Conservation (phyloP, 176 grass and related monocot species). For the Puya raimondii region DNA sequence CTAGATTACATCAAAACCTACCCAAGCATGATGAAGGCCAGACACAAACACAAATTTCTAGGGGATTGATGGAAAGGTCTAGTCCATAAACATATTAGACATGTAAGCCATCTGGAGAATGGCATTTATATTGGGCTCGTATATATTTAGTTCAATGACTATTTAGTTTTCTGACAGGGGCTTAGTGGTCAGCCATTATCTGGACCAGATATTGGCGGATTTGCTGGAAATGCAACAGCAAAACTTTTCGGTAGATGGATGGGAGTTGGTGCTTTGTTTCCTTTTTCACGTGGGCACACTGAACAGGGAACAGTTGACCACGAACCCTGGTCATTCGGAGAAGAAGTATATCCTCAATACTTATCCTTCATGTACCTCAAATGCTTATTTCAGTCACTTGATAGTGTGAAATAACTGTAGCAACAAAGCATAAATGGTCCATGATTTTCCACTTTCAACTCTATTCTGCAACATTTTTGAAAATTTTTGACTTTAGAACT, state of each 20-base stretch:
- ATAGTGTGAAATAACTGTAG: too few species aligned
- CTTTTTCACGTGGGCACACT: conserved; percentile 82
- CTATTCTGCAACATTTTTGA: too few species aligned
- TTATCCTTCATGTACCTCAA: neutral
- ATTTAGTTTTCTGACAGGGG: conserved; percentile 36
- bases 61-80: too few species aligned
- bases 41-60: too few species aligned
- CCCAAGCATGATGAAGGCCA: too few species aligned
- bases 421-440: too few species aligned
- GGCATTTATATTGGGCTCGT: neutral
- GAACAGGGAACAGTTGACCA: conserved; percentile 70
- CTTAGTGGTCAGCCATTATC: conserved; percentile 87
- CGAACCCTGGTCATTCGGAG: conserved; percentile 88
- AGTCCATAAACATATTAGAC: too few species aligned
- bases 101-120: too few species aligned
- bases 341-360: conserved; percentile 55
- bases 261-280: conserved; percentile 78
- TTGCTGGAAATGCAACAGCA: conserved; percentile 83
- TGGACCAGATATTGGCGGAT: conserved; percentile 95
- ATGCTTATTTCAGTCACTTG: neutral
- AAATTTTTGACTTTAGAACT: too few species aligned
- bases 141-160: neutral
- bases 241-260: conserved; percentile 98
- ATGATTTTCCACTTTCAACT: too few species aligned
- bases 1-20: neutral